These are phyloP conservation scores for Amaranthus palmeri DNA, from an alignment of 148 eudicot species.

Conservation along the genomic window DNA sequence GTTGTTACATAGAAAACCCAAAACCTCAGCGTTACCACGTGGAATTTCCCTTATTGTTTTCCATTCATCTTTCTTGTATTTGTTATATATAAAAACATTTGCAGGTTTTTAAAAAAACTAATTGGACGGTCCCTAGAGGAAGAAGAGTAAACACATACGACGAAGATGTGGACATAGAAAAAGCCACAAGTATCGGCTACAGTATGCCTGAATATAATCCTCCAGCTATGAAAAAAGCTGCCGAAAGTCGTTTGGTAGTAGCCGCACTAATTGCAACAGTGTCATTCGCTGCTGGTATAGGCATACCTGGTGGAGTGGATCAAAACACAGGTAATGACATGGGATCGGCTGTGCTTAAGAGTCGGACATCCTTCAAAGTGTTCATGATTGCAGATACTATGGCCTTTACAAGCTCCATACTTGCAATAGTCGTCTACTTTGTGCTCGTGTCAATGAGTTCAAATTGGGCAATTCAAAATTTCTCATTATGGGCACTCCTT, in stretches of 20 bases:
- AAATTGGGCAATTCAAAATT: neutral
- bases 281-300: slow-evolving; percentile 18
- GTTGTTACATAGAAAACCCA: too few species aligned
- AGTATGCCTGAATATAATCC: too few species aligned
- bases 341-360: slow-evolving; percentile 1
- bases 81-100: neutral
- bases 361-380: neutral
- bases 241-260: neutral
- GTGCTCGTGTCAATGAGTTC: neutral
- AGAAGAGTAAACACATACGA: neutral
- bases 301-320: slow-evolving; percentile 10
- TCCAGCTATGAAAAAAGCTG: neutral
- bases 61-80: neutral
- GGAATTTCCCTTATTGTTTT: neutral
- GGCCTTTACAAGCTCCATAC: slow-evolving; percentile 11
- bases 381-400: slow-evolving; percentile 4
- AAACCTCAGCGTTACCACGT: too few species aligned
- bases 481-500: neutral
- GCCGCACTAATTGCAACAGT: slow-evolving; percentile 13
- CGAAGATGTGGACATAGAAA: neutral
- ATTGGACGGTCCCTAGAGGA: neutral
- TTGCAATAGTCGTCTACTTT: slow-evolving; percentile 10
- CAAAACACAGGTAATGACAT: slow-evolving; percentile 8
- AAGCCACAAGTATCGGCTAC: neutral
- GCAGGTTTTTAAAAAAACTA: too few species aligned